Conservation (phyloP, 495 filamentous ascomycete genomes). For the Xylaria castorea region DNA sequence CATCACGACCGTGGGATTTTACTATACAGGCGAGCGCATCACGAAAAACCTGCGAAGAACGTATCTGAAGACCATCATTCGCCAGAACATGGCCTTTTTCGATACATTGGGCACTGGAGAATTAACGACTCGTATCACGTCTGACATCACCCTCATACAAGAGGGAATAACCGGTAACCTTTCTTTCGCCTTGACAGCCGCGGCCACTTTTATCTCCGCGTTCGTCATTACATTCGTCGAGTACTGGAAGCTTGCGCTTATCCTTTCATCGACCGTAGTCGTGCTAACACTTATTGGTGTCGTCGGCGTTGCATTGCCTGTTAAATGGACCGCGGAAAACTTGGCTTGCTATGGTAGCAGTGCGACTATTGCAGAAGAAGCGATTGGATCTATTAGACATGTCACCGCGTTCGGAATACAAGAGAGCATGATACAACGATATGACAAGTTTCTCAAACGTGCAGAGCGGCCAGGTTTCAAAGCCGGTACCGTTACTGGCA, state of each 20-base stretch:
- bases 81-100: constrained; percentile 51
- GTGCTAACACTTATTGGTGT: constrained; percentile 69
- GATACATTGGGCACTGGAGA: constrained; percentile 45
- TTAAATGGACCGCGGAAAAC: constrained; percentile 70
- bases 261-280: constrained; percentile 69
- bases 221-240: constrained; percentile 78
- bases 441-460: constrained; percentile 66
- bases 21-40: constrained; percentile 43
- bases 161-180: constrained; percentile 80
- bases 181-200: constrained; percentile 67
- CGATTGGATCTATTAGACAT: constrained; percentile 79
- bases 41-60: constrained; percentile 41
- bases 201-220: constrained; percentile 73
- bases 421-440: constrained; percentile 77
- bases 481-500: constrained; percentile 68
- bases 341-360: constrained; percentile 71
- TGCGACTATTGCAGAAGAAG: constrained; percentile 81
- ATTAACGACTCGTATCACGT: constrained; percentile 50
- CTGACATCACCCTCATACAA: constrained; percentile 61
- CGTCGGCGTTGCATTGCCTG: constrained; percentile 63
- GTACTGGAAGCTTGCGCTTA: constrained; percentile 73
- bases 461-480: constrained; percentile 74
- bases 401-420: constrained; percentile 82
- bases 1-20: constrained; percentile 38
- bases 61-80: constrained; percentile 47